Percentiles rank a stretch among this genome's conserved stretches.
Evolutionary conservation across 2,329 filamentous ascomycete species (phyloP).

Genomic region (Gnomoniopsis sp.): DNA sequence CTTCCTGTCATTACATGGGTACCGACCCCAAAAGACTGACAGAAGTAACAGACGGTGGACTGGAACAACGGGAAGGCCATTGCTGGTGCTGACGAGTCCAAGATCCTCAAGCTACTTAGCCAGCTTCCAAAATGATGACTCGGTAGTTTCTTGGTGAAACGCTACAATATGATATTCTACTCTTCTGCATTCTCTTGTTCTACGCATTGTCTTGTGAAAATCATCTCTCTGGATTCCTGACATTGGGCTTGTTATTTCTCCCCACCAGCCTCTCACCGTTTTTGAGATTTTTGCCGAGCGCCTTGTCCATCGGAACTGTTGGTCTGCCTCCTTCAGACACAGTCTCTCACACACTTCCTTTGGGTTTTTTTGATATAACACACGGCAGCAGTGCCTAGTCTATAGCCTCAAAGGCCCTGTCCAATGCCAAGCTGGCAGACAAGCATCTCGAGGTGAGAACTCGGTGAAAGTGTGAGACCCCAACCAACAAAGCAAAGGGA

Average conservation of each 20-base stretch:
- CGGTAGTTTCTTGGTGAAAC: not conserved
- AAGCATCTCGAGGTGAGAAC: not conserved
- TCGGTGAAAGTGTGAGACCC: not conserved
- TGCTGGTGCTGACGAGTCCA: conserved; percentile 76
- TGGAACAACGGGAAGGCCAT: conserved; percentile 88
- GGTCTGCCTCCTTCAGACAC: not conserved
- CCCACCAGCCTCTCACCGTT: not conserved
- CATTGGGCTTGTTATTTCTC: not conserved
- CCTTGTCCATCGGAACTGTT: not conserved
- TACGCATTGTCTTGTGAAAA: not conserved
- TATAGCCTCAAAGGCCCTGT: not conserved
- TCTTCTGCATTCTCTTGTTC: not conserved
- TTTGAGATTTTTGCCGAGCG: not conserved
- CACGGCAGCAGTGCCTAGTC: not conserved
- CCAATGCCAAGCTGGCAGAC: not conserved
- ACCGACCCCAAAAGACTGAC: too few species aligned
- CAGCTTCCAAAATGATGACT: conserved; percentile 35
- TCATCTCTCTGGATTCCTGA: not conserved
- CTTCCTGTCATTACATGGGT: too few species aligned
- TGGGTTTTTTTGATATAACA: not conserved
- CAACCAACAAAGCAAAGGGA: not conserved
- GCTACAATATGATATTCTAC: conserved; percentile 13
- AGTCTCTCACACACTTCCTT: not conserved
- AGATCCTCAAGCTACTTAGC: conserved; percentile 79
- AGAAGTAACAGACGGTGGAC: conserved; percentile 62